Percentiles rank a stretch among this genome's conserved stretches.
Conservation (phyloP, 805 yeast genomes). For the Sugiyamaella valdiviana region DNA sequence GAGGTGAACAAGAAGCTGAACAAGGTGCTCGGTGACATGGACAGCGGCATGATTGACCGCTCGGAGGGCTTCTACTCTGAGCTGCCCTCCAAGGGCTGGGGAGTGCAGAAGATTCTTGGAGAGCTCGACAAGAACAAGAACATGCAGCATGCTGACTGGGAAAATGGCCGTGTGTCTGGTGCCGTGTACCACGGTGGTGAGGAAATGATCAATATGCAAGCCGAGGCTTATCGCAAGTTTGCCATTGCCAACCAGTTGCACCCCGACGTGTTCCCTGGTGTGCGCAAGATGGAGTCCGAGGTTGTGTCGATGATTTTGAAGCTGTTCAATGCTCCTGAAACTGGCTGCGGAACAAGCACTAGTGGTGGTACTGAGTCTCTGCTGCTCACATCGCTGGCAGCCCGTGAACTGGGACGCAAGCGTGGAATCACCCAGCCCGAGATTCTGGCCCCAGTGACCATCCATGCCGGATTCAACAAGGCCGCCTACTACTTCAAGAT, state of each 20-base stretch:
- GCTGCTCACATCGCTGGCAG: constrained; percentile 78
- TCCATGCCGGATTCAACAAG: constrained; percentile 93
- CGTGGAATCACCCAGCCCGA: constrained; percentile 68
- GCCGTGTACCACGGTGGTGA: constrained; percentile 95
- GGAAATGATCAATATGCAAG: constrained; percentile 67
- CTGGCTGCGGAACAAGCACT: constrained; percentile 74
- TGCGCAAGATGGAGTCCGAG: constrained; percentile 93
- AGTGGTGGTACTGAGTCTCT: constrained; percentile 96
- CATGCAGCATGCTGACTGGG: constrained; percentile 72
- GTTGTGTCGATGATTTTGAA: constrained; percentile 84
- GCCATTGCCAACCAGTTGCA: constrained; percentile 91
- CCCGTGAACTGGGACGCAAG: constrained; percentile 63
- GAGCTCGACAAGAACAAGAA: constrained; percentile 41
- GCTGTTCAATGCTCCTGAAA: constrained; percentile 73
- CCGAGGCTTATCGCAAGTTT: constrained; percentile 66
- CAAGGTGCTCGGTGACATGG: constrained; percentile 44
- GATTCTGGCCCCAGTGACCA: constrained; percentile 79
- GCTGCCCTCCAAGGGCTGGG: constrained; percentile 59
- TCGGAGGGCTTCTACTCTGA: constrained; percentile 33
- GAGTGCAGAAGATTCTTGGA: constrained; percentile 39
- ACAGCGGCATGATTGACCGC: constrained; percentile 51
- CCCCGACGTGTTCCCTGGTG: constrained; percentile 96
- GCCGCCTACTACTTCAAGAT: constrained; percentile 89
- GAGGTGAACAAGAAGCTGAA: constrained; percentile 58
- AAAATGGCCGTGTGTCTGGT: constrained; percentile 80